Conservation (phyloP, 306 rosid genomes). For the Albizia julibrissin region DNA sequence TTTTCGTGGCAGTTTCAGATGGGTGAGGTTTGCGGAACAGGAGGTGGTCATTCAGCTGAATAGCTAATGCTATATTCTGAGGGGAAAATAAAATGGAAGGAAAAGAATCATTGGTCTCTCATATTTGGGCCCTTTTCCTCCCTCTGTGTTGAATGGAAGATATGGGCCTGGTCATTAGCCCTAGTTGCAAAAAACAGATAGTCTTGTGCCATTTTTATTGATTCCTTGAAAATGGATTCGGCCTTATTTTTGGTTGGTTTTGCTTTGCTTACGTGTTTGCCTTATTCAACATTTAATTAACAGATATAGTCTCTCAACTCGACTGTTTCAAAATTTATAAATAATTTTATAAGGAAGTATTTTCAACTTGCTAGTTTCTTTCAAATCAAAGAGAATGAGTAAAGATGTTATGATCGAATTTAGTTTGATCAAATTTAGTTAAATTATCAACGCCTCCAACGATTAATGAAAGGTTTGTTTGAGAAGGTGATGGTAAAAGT, state of each 20-base stretch:
- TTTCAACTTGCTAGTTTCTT: not conserved
- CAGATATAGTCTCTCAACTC: not conserved
- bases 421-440: not conserved
- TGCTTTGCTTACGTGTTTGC: slow-evolving; percentile 17
- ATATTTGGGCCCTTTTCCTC: slow-evolving; percentile 24
- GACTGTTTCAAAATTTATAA: too few relatives aligned
- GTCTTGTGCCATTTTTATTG: slow-evolving; percentile 27
- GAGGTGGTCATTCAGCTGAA: not conserved
- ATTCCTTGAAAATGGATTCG: slow-evolving; percentile 25
- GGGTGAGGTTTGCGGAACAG: slow-evolving; percentile 1
- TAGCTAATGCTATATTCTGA: not conserved
- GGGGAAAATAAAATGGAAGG: slow-evolving; percentile 39
- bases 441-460: not conserved
- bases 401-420: too few relatives aligned
- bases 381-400: not conserved
- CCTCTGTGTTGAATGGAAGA: slow-evolving; percentile 31
- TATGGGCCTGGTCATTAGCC: slow-evolving; percentile 29
- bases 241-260: slow-evolving; percentile 10
- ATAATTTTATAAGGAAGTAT: not conserved
- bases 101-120: slow-evolving; percentile 20
- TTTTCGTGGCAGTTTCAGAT: slow-evolving; percentile 27
- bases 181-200: slow-evolving; percentile 32
- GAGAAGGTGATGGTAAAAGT: too few relatives aligned
- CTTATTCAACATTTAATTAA: not conserved
- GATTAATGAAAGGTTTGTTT: too few relatives aligned